Percentiles rank a stretch among this genome's conserved stretches.
phyloP scores from a whole-genome alignment of 1,284 basidiomycete species.

The Phellopilus nigrolimitatus region DNA sequence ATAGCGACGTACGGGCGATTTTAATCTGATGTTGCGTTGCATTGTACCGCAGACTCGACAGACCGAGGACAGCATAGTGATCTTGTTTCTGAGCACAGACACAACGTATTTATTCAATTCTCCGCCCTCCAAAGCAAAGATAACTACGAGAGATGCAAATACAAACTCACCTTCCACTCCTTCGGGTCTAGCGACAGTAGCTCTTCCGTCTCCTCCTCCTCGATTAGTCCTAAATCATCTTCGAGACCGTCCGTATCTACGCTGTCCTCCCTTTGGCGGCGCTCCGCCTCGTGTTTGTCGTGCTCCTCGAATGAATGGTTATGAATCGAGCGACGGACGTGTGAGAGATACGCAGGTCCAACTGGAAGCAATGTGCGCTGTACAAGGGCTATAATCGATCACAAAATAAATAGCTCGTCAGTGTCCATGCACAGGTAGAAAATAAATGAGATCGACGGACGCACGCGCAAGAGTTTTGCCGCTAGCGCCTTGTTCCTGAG shows the following conservation, averaged over 20 bases:
- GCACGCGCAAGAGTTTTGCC: conserved; percentile 15
- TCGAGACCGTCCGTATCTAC: conserved; percentile 55
- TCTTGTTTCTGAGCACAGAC: conserved; percentile 78
- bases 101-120: neutral
- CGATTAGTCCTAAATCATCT: conserved; percentile 90
- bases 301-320: conserved; percentile 78
- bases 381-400: conserved; percentile 32
- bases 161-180: conserved; percentile 87
- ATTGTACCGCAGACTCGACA: conserved; percentile 85
- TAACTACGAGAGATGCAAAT: neutral
- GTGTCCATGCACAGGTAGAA: neutral
- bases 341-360: conserved; percentile 79
- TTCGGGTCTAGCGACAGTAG: conserved; percentile 84
- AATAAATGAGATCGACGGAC: conserved; percentile 4
- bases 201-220: conserved; percentile 80
- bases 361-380: conserved; percentile 64
- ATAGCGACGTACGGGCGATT: conserved; percentile 75
- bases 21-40: conserved; percentile 94
- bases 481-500: conserved; percentile 1
- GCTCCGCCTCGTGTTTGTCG: conserved; percentile 60
- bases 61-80: conserved; percentile 93
- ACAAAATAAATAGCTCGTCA: neutral
- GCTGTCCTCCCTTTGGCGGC: conserved; percentile 42
- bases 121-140: neutral
- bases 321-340: conserved; percentile 71